Percentiles rank a stretch among this genome's conserved stretches.
Evolutionary conservation across 345 rosid genomes (phyloP).

Genomic region (Pugionium cornutum): DNA sequence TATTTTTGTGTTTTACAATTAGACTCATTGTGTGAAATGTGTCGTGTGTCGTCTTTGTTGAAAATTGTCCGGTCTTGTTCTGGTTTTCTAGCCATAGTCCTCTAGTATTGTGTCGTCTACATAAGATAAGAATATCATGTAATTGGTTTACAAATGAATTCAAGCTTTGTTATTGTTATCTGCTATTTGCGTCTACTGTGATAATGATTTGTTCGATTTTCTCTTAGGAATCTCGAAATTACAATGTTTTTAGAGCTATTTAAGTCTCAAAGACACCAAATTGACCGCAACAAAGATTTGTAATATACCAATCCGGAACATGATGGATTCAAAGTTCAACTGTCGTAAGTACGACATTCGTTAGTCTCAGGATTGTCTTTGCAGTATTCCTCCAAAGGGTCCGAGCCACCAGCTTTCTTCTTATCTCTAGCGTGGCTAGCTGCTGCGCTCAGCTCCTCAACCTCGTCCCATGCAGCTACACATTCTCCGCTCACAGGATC

Average conservation of each 20-base stretch:
- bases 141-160: conserved; percentile 20
- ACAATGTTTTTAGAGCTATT: conserved; percentile 15
- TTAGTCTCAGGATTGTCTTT: conserved; percentile 88
- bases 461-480: conserved; percentile 97
- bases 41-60: conserved; percentile 1
- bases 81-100: conserved; percentile 15
- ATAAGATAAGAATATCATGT: conserved; percentile 26
- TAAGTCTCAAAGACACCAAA: conserved; percentile 5
- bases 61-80: conserved; percentile 6
- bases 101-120: conserved; percentile 20
- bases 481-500: conserved; percentile 92
- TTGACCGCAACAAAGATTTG: neutral
- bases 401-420: conserved; percentile 62
- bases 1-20: neutral
- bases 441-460: conserved; percentile 97
- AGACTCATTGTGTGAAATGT: neutral
- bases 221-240: neutral
- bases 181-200: neutral
- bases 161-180: conserved; percentile 17
- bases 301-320: neutral
- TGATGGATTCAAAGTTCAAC: conserved; percentile 28
- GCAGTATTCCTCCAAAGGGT: conserved; percentile 84
- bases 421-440: conserved; percentile 91
- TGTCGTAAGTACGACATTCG: conserved; percentile 93
- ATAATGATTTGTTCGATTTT: neutral